Base-by-base conservation (phyloP, 192 early-diverging fungal genomes). In the Rhizophagus prolifer region DNA sequence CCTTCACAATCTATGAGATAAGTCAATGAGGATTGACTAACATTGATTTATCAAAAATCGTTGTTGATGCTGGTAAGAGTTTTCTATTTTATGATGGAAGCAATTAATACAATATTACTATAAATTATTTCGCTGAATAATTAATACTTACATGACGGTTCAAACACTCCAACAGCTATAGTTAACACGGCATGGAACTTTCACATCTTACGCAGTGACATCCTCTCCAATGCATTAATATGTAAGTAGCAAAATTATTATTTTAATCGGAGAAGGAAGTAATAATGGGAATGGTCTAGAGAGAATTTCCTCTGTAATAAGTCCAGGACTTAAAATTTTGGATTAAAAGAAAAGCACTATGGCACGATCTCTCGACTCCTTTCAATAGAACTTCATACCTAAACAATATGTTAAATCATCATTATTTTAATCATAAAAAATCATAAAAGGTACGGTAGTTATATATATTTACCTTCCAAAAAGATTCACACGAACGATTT, bases 401-500 rank as follows among this genome's bases (percentile, higher is more conserved):
- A 30, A 28, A 10, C 7, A 65, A 13, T 65, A n/a, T n/a, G n/a
- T 34, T 7, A 36, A 28, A 36, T 65, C 30, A 62, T 12, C 3
- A 9, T 25, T 26, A 25, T 25, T 9, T 31, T 31, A 31, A 31
- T 31, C 1, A 31, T 31, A 31, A 3, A 3, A 31, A 31, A 31
- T 31, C n/a, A n/a, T n/a, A n/a, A n/a, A n/a, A n/a, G n/a, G n/a
- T n/a, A n/a, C n/a, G n/a, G n/a, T n/a, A n/a, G n/a, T 7, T 4
- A 31, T 38, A 7, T 38, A 65, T 28, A 31, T 34, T 31, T 31
- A 65, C 63, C 63, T 65, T 26, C 63, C 63, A 65, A 65, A 65
- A 65, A 6, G 6, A 16, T 16, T 65, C 26, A 16, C 63, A 65
- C 19, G 19, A 31, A 34, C 14, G 31, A 65, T 65, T 65, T 34